phyloP scores from a whole-genome alignment of 768 basidiomycete genomes.

The Kwoniella sp. region DNA sequence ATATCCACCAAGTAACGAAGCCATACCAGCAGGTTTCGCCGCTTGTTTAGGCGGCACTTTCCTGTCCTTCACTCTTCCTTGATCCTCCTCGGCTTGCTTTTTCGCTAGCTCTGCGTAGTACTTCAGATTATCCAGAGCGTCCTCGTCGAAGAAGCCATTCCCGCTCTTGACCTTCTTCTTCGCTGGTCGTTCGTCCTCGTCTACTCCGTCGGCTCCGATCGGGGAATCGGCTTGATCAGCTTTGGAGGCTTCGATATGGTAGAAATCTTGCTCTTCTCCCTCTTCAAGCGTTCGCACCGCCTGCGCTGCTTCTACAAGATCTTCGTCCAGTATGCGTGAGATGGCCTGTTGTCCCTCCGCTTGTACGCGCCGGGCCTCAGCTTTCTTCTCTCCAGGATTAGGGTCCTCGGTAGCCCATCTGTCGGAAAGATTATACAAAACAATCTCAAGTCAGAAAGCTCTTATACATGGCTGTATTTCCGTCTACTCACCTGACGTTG shows the following conservation, averaged over 20 bases:
- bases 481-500: slow-evolving; percentile 77
- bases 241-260: slow-evolving; percentile 54
- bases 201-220: slow-evolving; percentile 19
- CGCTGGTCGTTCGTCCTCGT: slow-evolving; percentile 45
- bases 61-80: slow-evolving; percentile 22
- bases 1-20: slow-evolving; percentile 54
- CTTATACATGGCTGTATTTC: neutral
- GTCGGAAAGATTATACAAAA: slow-evolving; percentile 8
- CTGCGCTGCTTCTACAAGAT: slow-evolving; percentile 85
- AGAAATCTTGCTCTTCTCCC: slow-evolving; percentile 60
- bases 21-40: slow-evolving; percentile 29
- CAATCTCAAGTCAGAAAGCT: slow-evolving; percentile 3
- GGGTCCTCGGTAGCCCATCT: slow-evolving; percentile 98
- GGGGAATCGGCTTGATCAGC: slow-evolving; percentile 53
- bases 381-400: slow-evolving; percentile 84
- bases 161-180: slow-evolving; percentile 39
- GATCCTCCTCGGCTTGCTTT: slow-evolving; percentile 61
- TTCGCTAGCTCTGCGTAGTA: slow-evolving; percentile 87
- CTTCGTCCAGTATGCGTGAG: slow-evolving; percentile 75
- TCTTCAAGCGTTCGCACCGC: slow-evolving; percentile 86
- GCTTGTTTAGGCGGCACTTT: slow-evolving; percentile 21
- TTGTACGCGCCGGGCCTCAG: slow-evolving; percentile 80
- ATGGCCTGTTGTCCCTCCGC: slow-evolving; percentile 86
- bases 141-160: slow-evolving; percentile 71
- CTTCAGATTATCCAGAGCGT: slow-evolving; percentile 84